A percentile compares a stretch with the other conserved stretches of the same genome.
phyloP scores from a whole-genome alignment of 768 basidiomycete species.

The Tulasnella sp. region DNA sequence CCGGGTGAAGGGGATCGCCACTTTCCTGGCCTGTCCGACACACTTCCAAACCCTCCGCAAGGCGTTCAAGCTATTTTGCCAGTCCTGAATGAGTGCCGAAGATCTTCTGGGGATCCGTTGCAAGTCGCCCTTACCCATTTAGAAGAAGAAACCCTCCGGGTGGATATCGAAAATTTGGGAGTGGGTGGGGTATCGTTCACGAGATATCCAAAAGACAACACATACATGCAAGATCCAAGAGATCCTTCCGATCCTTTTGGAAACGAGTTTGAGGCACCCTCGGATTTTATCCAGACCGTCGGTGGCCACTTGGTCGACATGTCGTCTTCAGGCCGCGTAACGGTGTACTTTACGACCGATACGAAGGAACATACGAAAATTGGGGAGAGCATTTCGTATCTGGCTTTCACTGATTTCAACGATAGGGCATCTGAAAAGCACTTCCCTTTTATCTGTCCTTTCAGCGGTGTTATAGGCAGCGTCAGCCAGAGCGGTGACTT shows the following conservation, averaged over 20 bases:
- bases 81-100: not conserved
- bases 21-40: not conserved
- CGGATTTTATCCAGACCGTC: not conserved
- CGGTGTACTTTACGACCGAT: not conserved
- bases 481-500: not conserved
- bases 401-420: not conserved
- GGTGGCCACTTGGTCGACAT: not conserved
- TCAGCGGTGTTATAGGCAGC: not conserved
- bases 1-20: not conserved
- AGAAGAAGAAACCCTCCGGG: not conserved
- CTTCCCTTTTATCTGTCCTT: not conserved
- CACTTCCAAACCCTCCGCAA: not conserved
- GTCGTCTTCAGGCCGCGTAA: not conserved
- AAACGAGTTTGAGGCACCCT: not conserved
- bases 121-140: not conserved
- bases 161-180: not conserved
- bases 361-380: not conserved
- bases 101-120: not conserved
- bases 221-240: not conserved
- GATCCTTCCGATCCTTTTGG: not conserved
- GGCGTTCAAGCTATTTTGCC: not conserved
- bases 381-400: not conserved
- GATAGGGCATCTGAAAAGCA: not conserved
- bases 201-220: not conserved
- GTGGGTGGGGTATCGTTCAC: not conserved